phyloP scores from a whole-genome alignment of 495 filamentous ascomycete genomes.

The Neurospora africana region DNA sequence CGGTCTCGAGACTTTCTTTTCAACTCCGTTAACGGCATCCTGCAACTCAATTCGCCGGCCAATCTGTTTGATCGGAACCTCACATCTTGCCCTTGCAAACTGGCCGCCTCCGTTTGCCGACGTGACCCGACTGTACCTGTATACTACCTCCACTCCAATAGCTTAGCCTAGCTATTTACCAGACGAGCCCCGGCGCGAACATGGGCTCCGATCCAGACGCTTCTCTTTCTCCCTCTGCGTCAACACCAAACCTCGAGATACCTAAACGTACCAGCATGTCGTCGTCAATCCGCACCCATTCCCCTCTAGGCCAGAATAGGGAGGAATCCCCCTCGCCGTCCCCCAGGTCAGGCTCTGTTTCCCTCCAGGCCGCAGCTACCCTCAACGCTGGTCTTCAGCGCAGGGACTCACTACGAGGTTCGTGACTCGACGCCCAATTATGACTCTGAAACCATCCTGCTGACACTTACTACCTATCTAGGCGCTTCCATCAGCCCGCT shows the following conservation, averaged over 20 bases:
- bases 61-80: neutral
- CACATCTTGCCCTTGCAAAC: neutral
- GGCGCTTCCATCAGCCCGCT: conserved; percentile 46
- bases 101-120: neutral
- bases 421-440: conserved; percentile 3
- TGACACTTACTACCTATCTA: conserved; percentile 14
- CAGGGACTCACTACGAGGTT: conserved; percentile 48
- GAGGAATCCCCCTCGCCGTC: conserved; percentile 41
- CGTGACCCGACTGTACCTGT: neutral
- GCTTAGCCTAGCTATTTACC: neutral
- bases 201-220: neutral
- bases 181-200: neutral
- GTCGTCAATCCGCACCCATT: conserved; percentile 34
- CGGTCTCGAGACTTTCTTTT: neutral
- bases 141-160: neutral
- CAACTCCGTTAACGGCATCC: neutral
- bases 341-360: conserved; percentile 50
- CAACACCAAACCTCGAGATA: conserved; percentile 5
- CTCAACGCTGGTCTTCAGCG: conserved; percentile 61
- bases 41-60: neutral
- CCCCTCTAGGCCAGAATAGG: conserved; percentile 16
- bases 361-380: conserved; percentile 56
- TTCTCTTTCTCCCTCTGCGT: conserved; percentile 13
- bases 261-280: conserved; percentile 12
- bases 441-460: neutral